Percentiles rank a stretch among this genome's conserved stretches.
phyloP scores from a whole-genome alignment of 2,329 filamentous ascomycete genomes.

The Cercospora sesami region DNA sequence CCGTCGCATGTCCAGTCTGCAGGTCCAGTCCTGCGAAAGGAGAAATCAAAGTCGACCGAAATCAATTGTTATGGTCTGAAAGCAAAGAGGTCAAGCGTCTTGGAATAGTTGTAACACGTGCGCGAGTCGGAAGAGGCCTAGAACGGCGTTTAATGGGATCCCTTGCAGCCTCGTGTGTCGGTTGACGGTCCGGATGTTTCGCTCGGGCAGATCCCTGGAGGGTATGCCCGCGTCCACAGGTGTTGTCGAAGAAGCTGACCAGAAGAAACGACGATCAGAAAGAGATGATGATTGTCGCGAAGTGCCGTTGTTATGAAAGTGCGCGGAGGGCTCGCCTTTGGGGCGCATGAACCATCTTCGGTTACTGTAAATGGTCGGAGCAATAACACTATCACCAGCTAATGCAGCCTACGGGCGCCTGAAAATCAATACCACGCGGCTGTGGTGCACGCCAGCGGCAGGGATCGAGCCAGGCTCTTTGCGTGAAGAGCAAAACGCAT shows the following conservation, averaged over 20 bases:
- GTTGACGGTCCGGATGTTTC: constrained; percentile 16
- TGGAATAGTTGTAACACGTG: constrained; percentile 1
- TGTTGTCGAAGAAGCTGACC: constrained; percentile 14
- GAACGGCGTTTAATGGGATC: constrained; percentile 23
- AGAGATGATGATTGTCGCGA: constrained; percentile 27
- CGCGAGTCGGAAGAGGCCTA: constrained; percentile 15
- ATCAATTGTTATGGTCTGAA: not conserved
- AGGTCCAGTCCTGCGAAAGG: constrained; percentile 11
- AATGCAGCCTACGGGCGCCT: constrained; percentile 1
- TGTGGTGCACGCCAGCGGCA: not conserved
- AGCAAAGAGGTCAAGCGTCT: not conserved
- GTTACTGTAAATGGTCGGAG: constrained; percentile 2
- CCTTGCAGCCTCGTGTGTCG: constrained; percentile 27
- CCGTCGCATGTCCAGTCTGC: constrained; percentile 27
- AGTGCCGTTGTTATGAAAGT: constrained; percentile 8
- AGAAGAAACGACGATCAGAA: constrained; percentile 11
- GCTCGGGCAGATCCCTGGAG: constrained; percentile 12
- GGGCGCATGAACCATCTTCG: constrained; percentile 5
- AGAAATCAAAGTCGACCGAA: not conserved
- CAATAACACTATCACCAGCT: constrained; percentile 5
- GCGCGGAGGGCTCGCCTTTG: not conserved
- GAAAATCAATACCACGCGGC: not conserved
- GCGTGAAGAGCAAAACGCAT: not conserved
- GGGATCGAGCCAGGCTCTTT: not conserved
- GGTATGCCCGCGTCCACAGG: not conserved